Conservation (phyloP, 2,329 filamentous ascomycete species). For the Phialophora verrucosa region DNA sequence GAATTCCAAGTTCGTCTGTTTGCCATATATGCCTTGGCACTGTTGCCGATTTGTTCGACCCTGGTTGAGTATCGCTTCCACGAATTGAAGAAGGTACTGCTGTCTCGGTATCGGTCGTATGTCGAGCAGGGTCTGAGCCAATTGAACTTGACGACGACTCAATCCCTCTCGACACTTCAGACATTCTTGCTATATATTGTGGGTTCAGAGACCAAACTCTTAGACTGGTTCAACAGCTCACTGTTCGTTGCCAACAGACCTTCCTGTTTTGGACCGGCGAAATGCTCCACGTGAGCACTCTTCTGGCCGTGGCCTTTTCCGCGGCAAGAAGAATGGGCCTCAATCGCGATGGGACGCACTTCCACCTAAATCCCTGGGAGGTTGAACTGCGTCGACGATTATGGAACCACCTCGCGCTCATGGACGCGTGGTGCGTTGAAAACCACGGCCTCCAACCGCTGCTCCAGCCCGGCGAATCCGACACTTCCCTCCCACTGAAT, state of each 20-base stretch:
- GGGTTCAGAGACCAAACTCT: neutral
- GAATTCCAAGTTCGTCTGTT: constrained; percentile 18
- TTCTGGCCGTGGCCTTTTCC: constrained; percentile 14
- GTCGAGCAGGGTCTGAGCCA: constrained; percentile 20
- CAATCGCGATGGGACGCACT: constrained; percentile 56
- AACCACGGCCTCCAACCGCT: constrained; percentile 21
- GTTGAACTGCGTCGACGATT: constrained; percentile 46
- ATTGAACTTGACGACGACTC: constrained; percentile 20
- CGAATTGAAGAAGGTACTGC: constrained; percentile 16
- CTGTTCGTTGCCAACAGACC: constrained; percentile 1
- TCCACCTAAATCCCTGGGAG: constrained; percentile 60
- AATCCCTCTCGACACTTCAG: constrained; percentile 17
- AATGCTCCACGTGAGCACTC: constrained; percentile 20
- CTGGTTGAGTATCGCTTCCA: constrained; percentile 21
- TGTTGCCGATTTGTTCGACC: constrained; percentile 14
- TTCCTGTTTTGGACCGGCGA: constrained; percentile 22
- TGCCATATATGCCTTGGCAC: constrained; percentile 16
- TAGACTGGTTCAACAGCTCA: neutral
- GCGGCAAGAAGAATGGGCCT: constrained; percentile 42
- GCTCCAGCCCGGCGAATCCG: neutral
- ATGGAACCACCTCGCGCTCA: constrained; percentile 44
- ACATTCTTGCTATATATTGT: constrained; percentile 27
- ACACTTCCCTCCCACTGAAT: constrained; percentile 17
- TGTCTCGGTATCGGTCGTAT: constrained; percentile 12
- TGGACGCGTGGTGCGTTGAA: constrained; percentile 58